Percentiles rank a stretch among this genome's conserved stretches.
Evolutionary conservation across 2,329 filamentous ascomycete species (phyloP).

Genomic region (Cordyceps cicadae): DNA sequence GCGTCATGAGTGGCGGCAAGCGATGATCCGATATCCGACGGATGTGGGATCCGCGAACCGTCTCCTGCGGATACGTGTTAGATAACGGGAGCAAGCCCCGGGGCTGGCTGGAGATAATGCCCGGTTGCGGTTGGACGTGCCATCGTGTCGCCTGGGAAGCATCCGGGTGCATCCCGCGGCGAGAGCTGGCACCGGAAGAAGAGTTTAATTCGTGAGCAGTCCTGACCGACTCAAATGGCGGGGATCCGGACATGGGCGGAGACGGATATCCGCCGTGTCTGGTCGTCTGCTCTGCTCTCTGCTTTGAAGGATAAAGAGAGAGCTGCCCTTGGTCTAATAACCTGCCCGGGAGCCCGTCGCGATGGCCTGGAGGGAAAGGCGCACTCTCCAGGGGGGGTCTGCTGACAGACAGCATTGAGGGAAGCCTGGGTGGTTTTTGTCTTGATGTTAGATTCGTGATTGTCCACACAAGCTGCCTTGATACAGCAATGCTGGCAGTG

Average conservation of each 20-base stretch:
- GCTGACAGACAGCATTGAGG: constrained; percentile 11
- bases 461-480: neutral
- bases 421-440: neutral
- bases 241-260: constrained; percentile 67
- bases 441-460: neutral
- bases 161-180: constrained; percentile 36
- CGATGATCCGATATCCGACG: constrained; percentile 21
- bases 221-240: constrained; percentile 45
- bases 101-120: neutral
- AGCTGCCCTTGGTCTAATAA: constrained; percentile 44
- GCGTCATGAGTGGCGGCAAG: constrained; percentile 19
- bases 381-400: constrained; percentile 12
- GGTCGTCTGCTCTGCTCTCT: constrained; percentile 42
- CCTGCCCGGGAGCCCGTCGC: constrained; percentile 39
- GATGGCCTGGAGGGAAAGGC: constrained; percentile 12
- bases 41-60: constrained; percentile 18
- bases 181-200: constrained; percentile 27
- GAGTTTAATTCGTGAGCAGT: neutral
- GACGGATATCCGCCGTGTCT: constrained; percentile 57
- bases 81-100: constrained; percentile 17
- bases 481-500: neutral
- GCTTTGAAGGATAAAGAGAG: constrained; percentile 41
- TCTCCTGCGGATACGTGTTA: constrained; percentile 22
- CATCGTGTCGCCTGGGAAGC: constrained; percentile 37
- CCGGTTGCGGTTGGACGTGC: constrained; percentile 20